Base-by-base conservation (phyloP, 345 rosid species). In the Melastoma malabathricum region DNA sequence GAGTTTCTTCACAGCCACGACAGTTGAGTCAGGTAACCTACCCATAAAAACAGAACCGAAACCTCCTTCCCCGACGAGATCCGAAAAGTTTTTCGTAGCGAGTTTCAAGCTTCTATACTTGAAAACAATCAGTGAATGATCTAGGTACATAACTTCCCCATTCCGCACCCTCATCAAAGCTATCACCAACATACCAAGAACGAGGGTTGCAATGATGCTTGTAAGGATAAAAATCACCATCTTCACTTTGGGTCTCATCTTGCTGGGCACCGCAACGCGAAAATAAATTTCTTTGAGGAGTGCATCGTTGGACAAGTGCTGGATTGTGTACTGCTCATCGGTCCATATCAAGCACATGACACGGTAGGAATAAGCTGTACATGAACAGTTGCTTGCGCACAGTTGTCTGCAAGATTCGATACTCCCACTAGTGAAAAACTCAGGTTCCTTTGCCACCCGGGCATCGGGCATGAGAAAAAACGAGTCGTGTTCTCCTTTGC, bases 341-440 rank as follows among this genome's bases (percentile, higher is more conserved):
- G 6, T 29, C 67, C 71, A 61, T n/a, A 53, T n/a, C 29, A 18
- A 34, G 51, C 74, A 73, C 10, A 6, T 19, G 6, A 38, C 10
- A 1, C 16, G 25, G 48, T 63, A 73, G 3, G 62, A 46, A 57
- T 62, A 71, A 31, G 74, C 69, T 16, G 47, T 63, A 52, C 78
- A 63, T 0, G 72, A 60, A 23, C 72, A 73, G 55, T 56, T 63
- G 16, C 48, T 69, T 3, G 56, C 57, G 61, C 72, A 73, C 10
- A 48, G 27, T 1, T 16, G 39, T 25, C 31, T 57, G 47, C 78
- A 73, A 12, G 44, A 56, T 23, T 39, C 43, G 0, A 18, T 23
- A 47, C 53, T 45, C 45, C 27, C 56, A 10, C n/a, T 62, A 10
- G 47, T 4, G 17, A 22, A 48, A 5, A 31, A 15, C 20, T 47